Conservation (phyloP, 768 basidiomycete species). For the Lentinula sp. region DNA sequence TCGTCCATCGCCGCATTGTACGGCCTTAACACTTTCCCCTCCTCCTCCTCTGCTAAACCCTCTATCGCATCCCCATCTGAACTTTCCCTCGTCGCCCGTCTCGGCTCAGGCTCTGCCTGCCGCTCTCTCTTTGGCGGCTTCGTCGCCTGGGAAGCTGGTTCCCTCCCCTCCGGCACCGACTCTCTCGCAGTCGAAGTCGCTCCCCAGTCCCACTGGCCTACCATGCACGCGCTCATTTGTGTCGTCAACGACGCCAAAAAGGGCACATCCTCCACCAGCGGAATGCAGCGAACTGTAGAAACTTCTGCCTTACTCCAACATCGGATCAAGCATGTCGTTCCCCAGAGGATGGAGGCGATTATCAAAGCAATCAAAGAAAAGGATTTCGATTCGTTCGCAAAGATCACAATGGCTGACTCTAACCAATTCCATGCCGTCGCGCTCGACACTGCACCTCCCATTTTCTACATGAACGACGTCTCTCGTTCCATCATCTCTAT, state of each 20-base stretch:
- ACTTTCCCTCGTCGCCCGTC: conserved; percentile 92
- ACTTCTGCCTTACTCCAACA: conserved; percentile 85
- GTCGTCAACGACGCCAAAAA: conserved; percentile 96
- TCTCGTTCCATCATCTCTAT: conserved; percentile 87
- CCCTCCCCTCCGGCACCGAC: conserved; percentile 64
- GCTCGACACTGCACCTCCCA: conserved; percentile 94
- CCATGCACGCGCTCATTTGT: conserved; percentile 95
- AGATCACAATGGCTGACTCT: conserved; percentile 93
- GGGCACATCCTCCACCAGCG: conserved; percentile 88
- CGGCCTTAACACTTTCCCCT: conserved; percentile 33
- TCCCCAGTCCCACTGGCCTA: conserved; percentile 83
- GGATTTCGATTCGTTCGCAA: conserved; percentile 88
- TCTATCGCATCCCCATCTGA: conserved; percentile 64
- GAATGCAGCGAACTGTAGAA: conserved; percentile 97
- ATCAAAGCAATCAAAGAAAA: conserved; percentile 67
- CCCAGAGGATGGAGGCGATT: conserved; percentile 79
- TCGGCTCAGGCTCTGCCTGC: conserved; percentile 97
- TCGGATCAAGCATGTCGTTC: conserved; percentile 83
- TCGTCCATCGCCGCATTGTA: conserved; percentile 87
- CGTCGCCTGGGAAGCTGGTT: conserved; percentile 90
- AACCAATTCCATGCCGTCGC: conserved; percentile 99
- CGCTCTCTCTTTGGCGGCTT: conserved; percentile 96
- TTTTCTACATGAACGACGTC: conserved; percentile 99
- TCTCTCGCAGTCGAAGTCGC: conserved; percentile 87
- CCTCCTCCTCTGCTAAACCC: not conserved